phyloP scores from a whole-genome alignment of 2,329 filamentous ascomycete species.

The Xylariaceae sp. region DNA sequence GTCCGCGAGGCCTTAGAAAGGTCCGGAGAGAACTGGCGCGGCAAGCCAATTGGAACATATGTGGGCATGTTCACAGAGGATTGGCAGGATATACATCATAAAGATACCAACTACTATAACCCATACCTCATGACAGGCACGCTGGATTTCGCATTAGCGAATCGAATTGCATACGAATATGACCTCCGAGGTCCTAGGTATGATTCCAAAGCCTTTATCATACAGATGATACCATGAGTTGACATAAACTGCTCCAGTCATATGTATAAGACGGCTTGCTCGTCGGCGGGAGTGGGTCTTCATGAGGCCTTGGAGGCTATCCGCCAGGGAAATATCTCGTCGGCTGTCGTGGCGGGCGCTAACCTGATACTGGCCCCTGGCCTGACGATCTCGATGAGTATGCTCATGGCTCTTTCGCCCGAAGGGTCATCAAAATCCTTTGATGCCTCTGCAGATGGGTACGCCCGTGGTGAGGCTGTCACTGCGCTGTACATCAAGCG shows the following conservation, averaged over 20 bases:
- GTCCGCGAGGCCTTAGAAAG: too few relatives aligned
- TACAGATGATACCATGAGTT: background rate
- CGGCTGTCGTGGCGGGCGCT: conserved; percentile 41
- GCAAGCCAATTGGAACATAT: too few relatives aligned
- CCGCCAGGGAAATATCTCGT: conserved; percentile 34
- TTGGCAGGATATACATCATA: too few relatives aligned
- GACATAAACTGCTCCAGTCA: too few relatives aligned
- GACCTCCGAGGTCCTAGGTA: too few relatives aligned
- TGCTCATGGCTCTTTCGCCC: conserved; percentile 30
- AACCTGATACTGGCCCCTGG: conserved; percentile 40
- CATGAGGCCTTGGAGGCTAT: conserved; percentile 44
- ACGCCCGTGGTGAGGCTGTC: conserved; percentile 52
- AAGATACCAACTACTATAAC: too few relatives aligned
- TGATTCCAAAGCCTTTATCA: too few relatives aligned
- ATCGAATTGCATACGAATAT: too few relatives aligned
- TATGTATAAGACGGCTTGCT: conserved; percentile 42
- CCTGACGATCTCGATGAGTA: conserved; percentile 16
- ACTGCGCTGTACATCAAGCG: conserved; percentile 50
- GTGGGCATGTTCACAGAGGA: too few relatives aligned
- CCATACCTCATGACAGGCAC: too few relatives aligned
- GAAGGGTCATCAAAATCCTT: conserved; percentile 39
- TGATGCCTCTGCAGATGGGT: conserved; percentile 51
- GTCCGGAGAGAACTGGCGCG: too few relatives aligned
- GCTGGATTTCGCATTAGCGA: too few relatives aligned
- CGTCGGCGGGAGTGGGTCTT: conserved; percentile 41